Base-by-base conservation (phyloP, 2,329 filamentous ascomycete genomes). In the Lachnellula suecica region DNA sequence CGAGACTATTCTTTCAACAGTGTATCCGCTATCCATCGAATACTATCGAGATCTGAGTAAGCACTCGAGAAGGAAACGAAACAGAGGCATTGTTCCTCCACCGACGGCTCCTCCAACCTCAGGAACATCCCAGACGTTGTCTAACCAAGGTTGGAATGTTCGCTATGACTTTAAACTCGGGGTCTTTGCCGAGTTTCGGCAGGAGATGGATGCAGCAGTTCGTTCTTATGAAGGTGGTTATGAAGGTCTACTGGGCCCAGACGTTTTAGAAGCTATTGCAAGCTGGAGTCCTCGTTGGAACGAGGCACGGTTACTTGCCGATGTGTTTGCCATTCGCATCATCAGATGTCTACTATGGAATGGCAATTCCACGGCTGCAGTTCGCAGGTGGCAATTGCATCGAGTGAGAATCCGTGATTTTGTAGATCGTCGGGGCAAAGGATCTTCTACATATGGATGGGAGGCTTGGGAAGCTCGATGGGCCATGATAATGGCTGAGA, bases 11-110 rank as follows among this genome's bases (percentile, higher is more conserved):
- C 76, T 97, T 43, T 76, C 82, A 2, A 81, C 86, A 1, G 70
- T 97, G 41, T 91, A 93, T 54, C 83, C 85, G 1, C 77, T 85
- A 19, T 84, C 89, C 19, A 75, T 93, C 42, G 94, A 99, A 63
- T 96, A 97, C 70, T 97, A 97, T 69, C 81, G 92, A 42, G 93
- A 99, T 63, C 78, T 97, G 11, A 91, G 91, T n/a, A 92, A 96
- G 54, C 93, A 96, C 74, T 81, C 88, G 9, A 84, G 92, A 60
- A 88, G 94, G 68, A 97, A 97, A 75, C 87, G 89, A 60, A 87
- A 88, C 43, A 82, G 91, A 53, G 88, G 89, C 7, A 78, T 84
- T 17, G 84, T 88, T 13, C 91, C 91, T 10, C 85, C 88, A 44
- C 91, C 92, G 3, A 93, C 91, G 6, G 79, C 90, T 27, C 89